Conservation (phyloP, 2,329 filamentous ascomycete genomes). For the Fusarium virguliforme region DNA sequence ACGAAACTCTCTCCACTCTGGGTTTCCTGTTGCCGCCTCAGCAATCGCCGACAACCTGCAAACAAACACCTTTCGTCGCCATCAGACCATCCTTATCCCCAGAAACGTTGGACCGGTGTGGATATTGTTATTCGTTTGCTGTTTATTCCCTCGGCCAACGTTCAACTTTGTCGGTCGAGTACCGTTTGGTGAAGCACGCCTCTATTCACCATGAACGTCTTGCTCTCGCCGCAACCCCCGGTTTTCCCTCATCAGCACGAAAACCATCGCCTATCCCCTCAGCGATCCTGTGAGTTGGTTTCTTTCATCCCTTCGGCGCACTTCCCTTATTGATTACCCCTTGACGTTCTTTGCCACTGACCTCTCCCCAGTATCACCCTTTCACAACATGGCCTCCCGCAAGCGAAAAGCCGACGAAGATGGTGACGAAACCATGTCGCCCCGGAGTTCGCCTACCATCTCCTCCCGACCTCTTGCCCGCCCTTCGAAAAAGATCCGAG, state of each 20-base stretch:
- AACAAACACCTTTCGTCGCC: constrained; percentile 15
- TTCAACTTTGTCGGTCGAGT: constrained; percentile 22
- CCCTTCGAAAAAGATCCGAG: constrained; percentile 75
- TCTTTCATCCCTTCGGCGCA: constrained; percentile 3
- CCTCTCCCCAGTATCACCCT: constrained; percentile 58
- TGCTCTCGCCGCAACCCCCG: constrained; percentile 73
- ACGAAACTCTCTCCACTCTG: constrained; percentile 14
- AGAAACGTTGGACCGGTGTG: constrained; percentile 16
- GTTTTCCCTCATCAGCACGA: constrained; percentile 74
- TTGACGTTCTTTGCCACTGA: constrained; percentile 43
- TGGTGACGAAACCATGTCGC: constrained; percentile 90
- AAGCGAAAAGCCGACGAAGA: constrained; percentile 93
- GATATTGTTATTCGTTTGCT: constrained; percentile 21
- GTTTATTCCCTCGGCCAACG: constrained; percentile 34
- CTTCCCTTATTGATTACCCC: constrained; percentile 13
- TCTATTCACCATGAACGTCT: constrained; percentile 70
- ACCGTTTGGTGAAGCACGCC: constrained; percentile 19
- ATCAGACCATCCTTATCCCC: not conserved
- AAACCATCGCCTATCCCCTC: constrained; percentile 68
- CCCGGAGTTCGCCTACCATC: constrained; percentile 84
- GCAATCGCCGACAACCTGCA: constrained; percentile 8
- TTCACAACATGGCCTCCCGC: constrained; percentile 69
- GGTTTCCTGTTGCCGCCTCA: constrained; percentile 16
- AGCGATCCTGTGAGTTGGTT: constrained; percentile 68
- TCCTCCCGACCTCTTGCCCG: constrained; percentile 77